Base-by-base conservation (phyloP, 352 stramenopile species). In the Phytophthora brassicae region DNA sequence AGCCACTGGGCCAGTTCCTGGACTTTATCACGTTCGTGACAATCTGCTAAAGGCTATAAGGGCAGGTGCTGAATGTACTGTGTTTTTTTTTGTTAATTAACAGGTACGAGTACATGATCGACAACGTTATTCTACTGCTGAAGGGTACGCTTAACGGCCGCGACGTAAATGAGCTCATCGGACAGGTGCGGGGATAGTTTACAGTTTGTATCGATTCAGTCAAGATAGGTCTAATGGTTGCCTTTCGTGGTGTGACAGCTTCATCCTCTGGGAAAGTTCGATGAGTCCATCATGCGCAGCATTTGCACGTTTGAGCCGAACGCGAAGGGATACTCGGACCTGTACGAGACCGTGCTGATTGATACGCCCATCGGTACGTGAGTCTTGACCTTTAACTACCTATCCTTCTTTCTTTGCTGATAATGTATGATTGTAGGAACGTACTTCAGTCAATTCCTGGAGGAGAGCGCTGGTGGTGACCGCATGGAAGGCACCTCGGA, bases 71-170 rank as follows among this genome's bases (percentile, higher is more conserved):
- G 14, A 44, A 23, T 16, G 26, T 31, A 31, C 26, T 31, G 26
- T 39, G 17, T 11, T 38, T 56, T 16, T 8, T 33, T 7, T 20
- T 39, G 12, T 51, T 19, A 28, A 8, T 19, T 8, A 33, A 39
- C 80, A 96, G 79, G 69, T 92, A 86, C 82, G 97, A 99, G 81
- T 99, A 99, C 84, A 99, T 99, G 97, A 99, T 99, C 75, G 97
- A 99, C 74, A 99, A 99, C 72, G 89, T 99, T 48, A 99, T 99
- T 77, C 81, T 99, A 33, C 82, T 99, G 24, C 88, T 99, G 50
- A 99, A 99, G 72, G 96, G 96, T 56, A 99, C 97, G 41, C 80
- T 99, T 17, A 98, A 94, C 66, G 96, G 96, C 28, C 92, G 96
- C 55, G 94, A 99, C 66, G 86, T 97, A 54, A 98, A 99, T 66